phyloP scores from a whole-genome alignment of 2,329 filamentous ascomycete genomes.

The Pseudohalonectria lignicola region DNA sequence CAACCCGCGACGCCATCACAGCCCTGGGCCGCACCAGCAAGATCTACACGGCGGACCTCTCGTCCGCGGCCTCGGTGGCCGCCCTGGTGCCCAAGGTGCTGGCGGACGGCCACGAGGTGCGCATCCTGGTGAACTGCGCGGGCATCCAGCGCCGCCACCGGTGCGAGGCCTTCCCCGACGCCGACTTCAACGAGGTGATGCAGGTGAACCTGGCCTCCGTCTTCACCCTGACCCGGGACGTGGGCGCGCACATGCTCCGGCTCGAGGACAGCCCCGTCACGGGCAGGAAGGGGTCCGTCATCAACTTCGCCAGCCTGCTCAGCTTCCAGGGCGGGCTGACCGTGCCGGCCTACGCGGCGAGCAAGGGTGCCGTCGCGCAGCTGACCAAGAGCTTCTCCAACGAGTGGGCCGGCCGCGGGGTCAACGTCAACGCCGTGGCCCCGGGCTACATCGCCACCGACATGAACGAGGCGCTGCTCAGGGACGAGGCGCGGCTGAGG shows the following conservation, averaged over 20 bases:
- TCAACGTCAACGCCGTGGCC: conserved; percentile 81
- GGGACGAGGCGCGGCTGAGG: conserved; percentile 55
- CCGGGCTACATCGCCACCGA: conserved; percentile 90
- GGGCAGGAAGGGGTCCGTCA: conserved; percentile 57
- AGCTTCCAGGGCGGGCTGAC: conserved; percentile 81
- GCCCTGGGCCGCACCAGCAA: conserved; percentile 53
- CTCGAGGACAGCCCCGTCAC: conserved; percentile 34
- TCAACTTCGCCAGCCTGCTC: conserved; percentile 76
- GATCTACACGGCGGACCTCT: conserved; percentile 62
- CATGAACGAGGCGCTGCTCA: conserved; percentile 78
- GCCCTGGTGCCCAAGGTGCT: conserved; percentile 49
- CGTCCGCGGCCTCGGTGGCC: conserved; percentile 47
- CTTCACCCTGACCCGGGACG: conserved; percentile 67
- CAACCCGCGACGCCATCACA: conserved; percentile 52
- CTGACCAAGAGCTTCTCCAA: conserved; percentile 78
- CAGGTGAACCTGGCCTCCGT: conserved; percentile 80
- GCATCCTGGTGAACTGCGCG: conserved; percentile 77
- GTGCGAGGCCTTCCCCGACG: conserved; percentile 62
- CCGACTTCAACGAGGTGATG: conserved; percentile 69
- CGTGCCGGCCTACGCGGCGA: conserved; percentile 78
- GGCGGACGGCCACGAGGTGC: conserved; percentile 49
- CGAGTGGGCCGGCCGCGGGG: conserved; percentile 70
- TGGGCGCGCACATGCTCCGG: conserved; percentile 67
- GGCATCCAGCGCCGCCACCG: conserved; percentile 76
- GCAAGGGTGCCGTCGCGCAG: conserved; percentile 77